Evolutionary conservation across 768 basidiomycete genomes (phyloP), one percentile per base, ranked within the genome.

Genomic region (Boletus coccyginus): DNA sequence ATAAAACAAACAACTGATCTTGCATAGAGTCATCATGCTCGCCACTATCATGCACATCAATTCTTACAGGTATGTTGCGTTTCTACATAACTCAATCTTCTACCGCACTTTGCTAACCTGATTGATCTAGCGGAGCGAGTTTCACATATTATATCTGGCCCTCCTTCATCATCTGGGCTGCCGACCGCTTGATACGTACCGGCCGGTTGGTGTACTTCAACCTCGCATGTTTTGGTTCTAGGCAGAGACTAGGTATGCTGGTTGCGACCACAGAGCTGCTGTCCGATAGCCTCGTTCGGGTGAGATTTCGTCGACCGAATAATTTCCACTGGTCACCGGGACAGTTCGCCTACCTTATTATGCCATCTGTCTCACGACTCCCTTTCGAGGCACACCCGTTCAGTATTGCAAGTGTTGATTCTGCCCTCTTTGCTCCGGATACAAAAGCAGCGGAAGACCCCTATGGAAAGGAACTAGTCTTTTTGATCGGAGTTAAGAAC

Each of bases 361-460:
- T 84, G 54, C 81, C 81, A 2, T 60, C 70, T 9, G 70, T 81
- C 8, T 78, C 78, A 16, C 54, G 57, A 2, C 61, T 74, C 13
- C 76, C 78, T 8, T 74, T 78, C 41, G 78, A 85, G 63, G 70
- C 79, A 13, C 83, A 85, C 56, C 84, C 83, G 9, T 85, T 86
- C 65, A 82, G 83, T 0, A 83, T 85, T 47, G 73, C 81, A 2
- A 78, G 72, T 12, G 65, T 74, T 13, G 67, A 74, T 50, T 56
- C 60, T 3, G 31, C 40, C 5, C 52, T 66, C 10, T 63, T 58
- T 40, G 44, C 53, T n/a, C 35, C 56, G 17, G 61, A 57, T 19
- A 11, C 40, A 5, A 48, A 43, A 42, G 7, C n/a, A 0, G 35
- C 9, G n/a, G 56, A 41, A 7, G 51, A 36, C 3, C 36, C 50